Evolutionary conservation across 805 yeast genomes (phyloP).

Genomic region (Candida vaughaniae): DNA sequence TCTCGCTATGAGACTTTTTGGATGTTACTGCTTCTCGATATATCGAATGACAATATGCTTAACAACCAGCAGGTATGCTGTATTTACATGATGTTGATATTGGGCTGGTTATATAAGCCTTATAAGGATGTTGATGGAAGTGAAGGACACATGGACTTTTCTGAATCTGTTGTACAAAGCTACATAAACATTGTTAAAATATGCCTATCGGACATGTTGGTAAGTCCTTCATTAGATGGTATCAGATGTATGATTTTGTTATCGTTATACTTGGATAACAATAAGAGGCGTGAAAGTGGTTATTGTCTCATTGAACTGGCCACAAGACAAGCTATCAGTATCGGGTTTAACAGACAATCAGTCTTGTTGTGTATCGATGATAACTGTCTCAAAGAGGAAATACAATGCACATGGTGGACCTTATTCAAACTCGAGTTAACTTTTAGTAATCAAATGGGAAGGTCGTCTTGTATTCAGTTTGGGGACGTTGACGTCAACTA

Average conservation of each 20-base stretch:
- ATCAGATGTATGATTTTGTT: conserved; percentile 42
- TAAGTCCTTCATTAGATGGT: conserved; percentile 46
- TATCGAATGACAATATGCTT: conserved; percentile 1
- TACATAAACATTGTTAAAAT: conserved; percentile 42
- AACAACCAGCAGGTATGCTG: conserved; percentile 31
- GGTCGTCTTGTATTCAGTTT: conserved; percentile 4
- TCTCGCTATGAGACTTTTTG: conserved; percentile 3
- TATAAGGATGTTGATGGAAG: conserved; percentile 17
- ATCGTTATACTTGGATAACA: conserved; percentile 43
- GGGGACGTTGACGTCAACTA: conserved; percentile 6
- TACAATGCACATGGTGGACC: conserved; percentile 46
- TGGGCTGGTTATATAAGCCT: conserved; percentile 32
- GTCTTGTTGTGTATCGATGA: conserved; percentile 1
- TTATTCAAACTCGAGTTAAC: conserved; percentile 37
- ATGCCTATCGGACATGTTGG: conserved; percentile 41
- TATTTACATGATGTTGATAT: conserved; percentile 37
- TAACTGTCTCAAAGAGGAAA: conserved; percentile 24
- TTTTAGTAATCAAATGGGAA: conserved; percentile 12
- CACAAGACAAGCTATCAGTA: conserved; percentile 45
- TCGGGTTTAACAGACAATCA: conserved; percentile 46
- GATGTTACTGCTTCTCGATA: conserved; percentile 6
- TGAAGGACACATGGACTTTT: conserved; percentile 3
- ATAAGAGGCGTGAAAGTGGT: conserved; percentile 47
- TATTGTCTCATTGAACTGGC: conserved; percentile 49
- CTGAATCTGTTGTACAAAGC: conserved; percentile 24